These are phyloP conservation scores for Eimeria sp. DNA, from an alignment of 169 alveolate genomes.

Conservation along the genomic window DNA sequence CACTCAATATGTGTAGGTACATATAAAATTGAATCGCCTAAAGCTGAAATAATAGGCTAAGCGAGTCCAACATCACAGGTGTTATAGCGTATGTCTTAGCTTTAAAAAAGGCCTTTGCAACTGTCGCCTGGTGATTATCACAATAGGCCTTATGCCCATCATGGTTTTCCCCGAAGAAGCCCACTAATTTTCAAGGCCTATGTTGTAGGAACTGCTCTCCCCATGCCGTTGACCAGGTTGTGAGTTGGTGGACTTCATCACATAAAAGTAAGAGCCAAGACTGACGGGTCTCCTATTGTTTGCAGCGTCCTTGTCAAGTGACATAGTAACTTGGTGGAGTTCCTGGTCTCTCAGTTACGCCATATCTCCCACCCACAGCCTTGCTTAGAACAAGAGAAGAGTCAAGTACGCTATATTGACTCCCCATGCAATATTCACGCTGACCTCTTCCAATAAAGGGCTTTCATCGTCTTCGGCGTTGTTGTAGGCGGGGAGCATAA, in stretches of 20 bases:
- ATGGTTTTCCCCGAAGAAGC: neutral
- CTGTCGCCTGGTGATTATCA: neutral
- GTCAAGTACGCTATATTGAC: neutral
- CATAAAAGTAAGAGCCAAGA: neutral
- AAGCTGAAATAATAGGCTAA: neutral
- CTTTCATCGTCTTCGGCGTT: neutral
- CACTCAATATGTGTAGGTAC: neutral
- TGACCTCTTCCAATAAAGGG: neutral
- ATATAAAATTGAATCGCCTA: neutral
- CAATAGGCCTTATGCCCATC: neutral
- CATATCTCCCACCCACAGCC: neutral
- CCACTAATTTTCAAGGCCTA: neutral
- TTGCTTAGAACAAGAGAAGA: neutral
- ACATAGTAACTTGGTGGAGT: neutral
- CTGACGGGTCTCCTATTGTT: neutral
- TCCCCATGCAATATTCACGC: slow-evolving; percentile 13
- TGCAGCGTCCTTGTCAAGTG: neutral
- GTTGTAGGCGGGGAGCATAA: neutral
- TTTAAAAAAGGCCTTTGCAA: neutral
- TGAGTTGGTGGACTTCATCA: neutral
- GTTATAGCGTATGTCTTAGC: neutral
- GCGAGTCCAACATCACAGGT: neutral
- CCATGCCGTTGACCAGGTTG: neutral
- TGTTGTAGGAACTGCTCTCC: neutral
- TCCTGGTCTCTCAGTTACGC: neutral